Percentiles rank a stretch among this genome's conserved stretches.
Evolutionary conservation across 2,329 filamentous ascomycete species (phyloP).

Genomic region (Fusarium tricinctum): DNA sequence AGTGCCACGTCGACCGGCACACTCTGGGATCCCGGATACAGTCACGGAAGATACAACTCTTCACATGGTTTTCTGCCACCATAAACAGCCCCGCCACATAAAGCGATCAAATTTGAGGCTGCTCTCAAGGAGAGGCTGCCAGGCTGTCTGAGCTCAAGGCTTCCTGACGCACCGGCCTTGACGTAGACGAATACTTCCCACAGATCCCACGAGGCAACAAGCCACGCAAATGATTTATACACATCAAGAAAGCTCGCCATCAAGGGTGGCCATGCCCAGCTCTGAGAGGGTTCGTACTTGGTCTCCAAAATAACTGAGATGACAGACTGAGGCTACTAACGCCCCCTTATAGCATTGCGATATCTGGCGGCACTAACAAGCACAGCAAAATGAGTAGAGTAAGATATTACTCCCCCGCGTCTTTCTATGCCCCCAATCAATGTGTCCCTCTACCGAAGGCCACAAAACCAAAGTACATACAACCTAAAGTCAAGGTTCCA

Average conservation of each 20-base stretch:
- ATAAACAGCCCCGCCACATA: background rate
- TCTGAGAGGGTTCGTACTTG: conserved; percentile 38
- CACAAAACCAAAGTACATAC: conserved; percentile 40
- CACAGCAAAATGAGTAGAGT: conserved; percentile 30
- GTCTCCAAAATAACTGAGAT: conserved; percentile 39
- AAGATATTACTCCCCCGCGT: conserved; percentile 26
- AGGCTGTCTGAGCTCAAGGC: background rate
- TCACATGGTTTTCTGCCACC: conserved; percentile 9
- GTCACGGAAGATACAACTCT: background rate
- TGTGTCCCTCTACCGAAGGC: conserved; percentile 27
- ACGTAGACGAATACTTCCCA: background rate
- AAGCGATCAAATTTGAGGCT: conserved; percentile 23
- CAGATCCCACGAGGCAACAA: conserved; percentile 8
- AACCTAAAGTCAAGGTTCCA: conserved; percentile 24
- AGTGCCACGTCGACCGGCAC: conserved; percentile 29
- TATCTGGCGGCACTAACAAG: conserved; percentile 35
- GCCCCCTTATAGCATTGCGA: conserved; percentile 31
- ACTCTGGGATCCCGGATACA: background rate
- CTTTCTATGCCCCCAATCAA: conserved; percentile 24
- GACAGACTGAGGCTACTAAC: conserved; percentile 26
- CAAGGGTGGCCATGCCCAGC: conserved; percentile 28
- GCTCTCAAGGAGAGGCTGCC: conserved; percentile 8
- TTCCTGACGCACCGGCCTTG: conserved; percentile 5
- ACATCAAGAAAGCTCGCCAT: conserved; percentile 1
- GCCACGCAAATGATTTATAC: conserved; percentile 5